Evolutionary conservation across 2,329 filamentous ascomycete species (phyloP).

Genomic region (Penicillium sp.): DNA sequence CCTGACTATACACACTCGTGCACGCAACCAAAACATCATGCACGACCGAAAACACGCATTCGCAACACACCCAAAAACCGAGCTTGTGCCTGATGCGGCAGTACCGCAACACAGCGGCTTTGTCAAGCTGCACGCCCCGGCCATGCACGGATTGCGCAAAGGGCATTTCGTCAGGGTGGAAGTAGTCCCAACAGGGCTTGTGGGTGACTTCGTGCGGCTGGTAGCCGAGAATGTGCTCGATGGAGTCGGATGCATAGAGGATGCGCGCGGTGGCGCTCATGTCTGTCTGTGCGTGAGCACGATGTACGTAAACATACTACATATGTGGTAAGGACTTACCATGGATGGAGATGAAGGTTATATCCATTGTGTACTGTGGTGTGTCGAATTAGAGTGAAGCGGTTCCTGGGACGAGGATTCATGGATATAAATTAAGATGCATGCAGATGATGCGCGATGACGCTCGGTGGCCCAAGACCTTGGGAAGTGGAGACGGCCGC

Average conservation of each 20-base stretch:
- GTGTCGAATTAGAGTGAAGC: too few relatives aligned
- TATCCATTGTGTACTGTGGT: slow-evolving; percentile 1
- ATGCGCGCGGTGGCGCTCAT: slow-evolving; percentile 71
- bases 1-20: slow-evolving; percentile 70
- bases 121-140: slow-evolving; percentile 72
- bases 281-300: slow-evolving; percentile 48
- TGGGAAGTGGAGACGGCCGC: too few relatives aligned
- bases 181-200: slow-evolving; percentile 78
- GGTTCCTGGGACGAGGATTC: too few relatives aligned
- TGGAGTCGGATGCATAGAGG: slow-evolving; percentile 77
- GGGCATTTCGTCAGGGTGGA: slow-evolving; percentile 75
- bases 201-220: slow-evolving; percentile 70
- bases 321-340: neutral
- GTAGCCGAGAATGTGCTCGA: slow-evolving; percentile 78
- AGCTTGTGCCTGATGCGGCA: slow-evolving; percentile 65
- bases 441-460: neutral
- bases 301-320: too few relatives aligned
- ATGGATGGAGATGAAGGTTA: slow-evolving; percentile 14
- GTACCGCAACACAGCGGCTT: slow-evolving; percentile 79
- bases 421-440: neutral
- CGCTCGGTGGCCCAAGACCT: too few relatives aligned
- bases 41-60: slow-evolving; percentile 85
- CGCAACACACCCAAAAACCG: slow-evolving; percentile 72
- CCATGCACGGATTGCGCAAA: slow-evolving; percentile 69
- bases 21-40: slow-evolving; percentile 84